Evolutionary conservation across 2,329 filamentous ascomycete species (phyloP).

Genomic region (Exophiala calicioides): DNA sequence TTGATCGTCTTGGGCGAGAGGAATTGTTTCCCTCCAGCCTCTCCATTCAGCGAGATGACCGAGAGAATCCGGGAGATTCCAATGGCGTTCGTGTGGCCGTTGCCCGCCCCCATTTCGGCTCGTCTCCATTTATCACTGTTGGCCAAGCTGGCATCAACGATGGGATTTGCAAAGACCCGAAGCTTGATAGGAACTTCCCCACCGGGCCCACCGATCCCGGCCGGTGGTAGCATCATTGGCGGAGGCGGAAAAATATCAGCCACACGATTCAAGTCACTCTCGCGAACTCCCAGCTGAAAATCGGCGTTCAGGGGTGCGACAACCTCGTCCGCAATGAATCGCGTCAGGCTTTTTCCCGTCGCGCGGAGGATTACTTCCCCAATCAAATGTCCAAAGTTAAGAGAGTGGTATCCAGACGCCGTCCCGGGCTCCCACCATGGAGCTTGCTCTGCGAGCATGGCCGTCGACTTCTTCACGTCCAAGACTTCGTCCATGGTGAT

Average conservation of each 20-base stretch:
- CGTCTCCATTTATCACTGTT: slow-evolving; percentile 40
- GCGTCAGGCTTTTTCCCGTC: slow-evolving; percentile 44
- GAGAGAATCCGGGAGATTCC: slow-evolving; percentile 47
- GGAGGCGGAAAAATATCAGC: slow-evolving; percentile 37
- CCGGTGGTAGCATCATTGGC: slow-evolving; percentile 20
- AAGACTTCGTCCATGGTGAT: slow-evolving; percentile 39
- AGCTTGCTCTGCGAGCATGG: slow-evolving; percentile 42
- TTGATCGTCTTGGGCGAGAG: slow-evolving; percentile 47
- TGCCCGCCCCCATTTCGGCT: slow-evolving; percentile 45
- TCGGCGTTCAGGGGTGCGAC: slow-evolving; percentile 47
- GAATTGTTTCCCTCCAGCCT: slow-evolving; percentile 38
- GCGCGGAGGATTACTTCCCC: slow-evolving; percentile 47
- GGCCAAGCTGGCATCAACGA: slow-evolving; percentile 27
- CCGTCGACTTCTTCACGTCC: slow-evolving; percentile 35
- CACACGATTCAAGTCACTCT: slow-evolving; percentile 46
- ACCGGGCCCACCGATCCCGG: slow-evolving; percentile 32
- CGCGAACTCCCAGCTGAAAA: slow-evolving; percentile 48
- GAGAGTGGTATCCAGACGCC: slow-evolving; percentile 46
- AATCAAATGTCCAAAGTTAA: slow-evolving; percentile 45
- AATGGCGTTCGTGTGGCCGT: slow-evolving; percentile 51
- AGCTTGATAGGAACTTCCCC: too few species aligned
- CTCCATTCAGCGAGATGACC: slow-evolving; percentile 38
- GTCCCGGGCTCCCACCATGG: slow-evolving; percentile 51
- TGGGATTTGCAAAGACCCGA: slow-evolving; percentile 37
- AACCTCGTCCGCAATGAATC: slow-evolving; percentile 49